Evolutionary conservation across 2,329 filamentous ascomycete species (phyloP).

Genomic region (Botrytis fabae): DNA sequence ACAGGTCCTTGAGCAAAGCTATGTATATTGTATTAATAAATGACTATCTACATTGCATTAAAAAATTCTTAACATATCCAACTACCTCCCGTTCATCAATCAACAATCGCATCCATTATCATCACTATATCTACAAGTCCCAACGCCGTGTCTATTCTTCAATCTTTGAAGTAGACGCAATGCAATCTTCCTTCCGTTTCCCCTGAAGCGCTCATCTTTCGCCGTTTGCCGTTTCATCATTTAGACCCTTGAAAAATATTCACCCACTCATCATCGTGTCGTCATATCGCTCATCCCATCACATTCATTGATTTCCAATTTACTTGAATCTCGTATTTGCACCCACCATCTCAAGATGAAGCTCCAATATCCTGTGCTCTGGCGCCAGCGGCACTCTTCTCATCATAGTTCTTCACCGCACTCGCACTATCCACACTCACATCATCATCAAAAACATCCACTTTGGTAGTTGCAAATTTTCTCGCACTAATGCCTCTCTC

Average conservation of each 20-base stretch:
- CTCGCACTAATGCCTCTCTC: conserved; percentile 60
- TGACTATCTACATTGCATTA: not conserved
- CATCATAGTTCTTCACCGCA: conserved; percentile 42
- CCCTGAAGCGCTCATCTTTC: not conserved
- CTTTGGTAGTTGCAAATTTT: conserved; percentile 40
- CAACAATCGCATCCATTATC: not conserved
- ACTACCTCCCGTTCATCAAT: not conserved
- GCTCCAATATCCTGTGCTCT: not conserved
- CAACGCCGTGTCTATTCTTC: not conserved
- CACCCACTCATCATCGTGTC: not conserved
- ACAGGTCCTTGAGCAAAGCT: too few relatives aligned
- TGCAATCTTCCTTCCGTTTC: not conserved
- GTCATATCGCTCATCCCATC: not conserved
- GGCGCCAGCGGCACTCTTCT: conserved; percentile 63
- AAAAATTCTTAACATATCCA: not conserved
- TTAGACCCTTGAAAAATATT: not conserved
- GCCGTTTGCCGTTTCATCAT: not conserved
- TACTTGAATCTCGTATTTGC: not conserved
- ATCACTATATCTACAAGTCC: conserved; percentile 5
- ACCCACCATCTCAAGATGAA: not conserved
- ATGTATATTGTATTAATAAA: conserved; percentile 1
- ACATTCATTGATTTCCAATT: not conserved
- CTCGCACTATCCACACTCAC: conserved; percentile 30
- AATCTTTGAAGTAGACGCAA: not conserved
- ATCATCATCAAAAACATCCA: conserved; percentile 37